Percentiles rank a stretch among this genome's conserved stretches.
phyloP scores from a whole-genome alignment of 768 basidiomycete genomes.

The Calocybe cyanea region DNA sequence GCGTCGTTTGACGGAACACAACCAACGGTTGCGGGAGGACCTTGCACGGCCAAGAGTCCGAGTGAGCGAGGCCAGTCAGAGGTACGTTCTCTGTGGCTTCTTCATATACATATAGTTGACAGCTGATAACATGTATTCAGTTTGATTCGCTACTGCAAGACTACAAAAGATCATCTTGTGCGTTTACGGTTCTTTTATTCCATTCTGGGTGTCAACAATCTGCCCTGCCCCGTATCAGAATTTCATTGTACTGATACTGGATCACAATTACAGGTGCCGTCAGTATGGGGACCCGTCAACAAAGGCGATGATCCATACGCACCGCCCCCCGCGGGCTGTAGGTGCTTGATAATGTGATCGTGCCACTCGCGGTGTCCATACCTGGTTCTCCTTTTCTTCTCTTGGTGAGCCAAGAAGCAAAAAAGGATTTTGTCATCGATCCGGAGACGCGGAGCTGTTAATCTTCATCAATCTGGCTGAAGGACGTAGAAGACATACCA shows the following conservation, averaged over 20 bases:
- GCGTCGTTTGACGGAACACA: constrained; percentile 89
- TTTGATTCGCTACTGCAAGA: constrained; percentile 91
- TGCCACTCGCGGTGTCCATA: too few species aligned
- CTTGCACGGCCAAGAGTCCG: constrained; percentile 83
- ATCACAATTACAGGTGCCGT: constrained; percentile 61
- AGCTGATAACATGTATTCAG: constrained; percentile 37
- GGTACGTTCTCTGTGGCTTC: constrained; percentile 43
- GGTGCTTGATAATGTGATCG: constrained; percentile 66
- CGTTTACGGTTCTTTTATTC: constrained; percentile 26
- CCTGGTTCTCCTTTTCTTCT: too few species aligned
- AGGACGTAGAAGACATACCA: constrained; percentile 21
- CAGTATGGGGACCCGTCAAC: constrained; percentile 89
- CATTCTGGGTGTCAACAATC: constrained; percentile 6
- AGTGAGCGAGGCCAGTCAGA: constrained; percentile 88
- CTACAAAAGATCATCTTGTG: constrained; percentile 86
- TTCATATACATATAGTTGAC: neutral
- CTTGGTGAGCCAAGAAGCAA: too few species aligned
- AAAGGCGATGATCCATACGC: constrained; percentile 93
- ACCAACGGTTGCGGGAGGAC: constrained; percentile 87
- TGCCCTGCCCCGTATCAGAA: constrained; percentile 3
- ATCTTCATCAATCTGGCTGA: too few species aligned
- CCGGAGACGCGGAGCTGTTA: too few species aligned
- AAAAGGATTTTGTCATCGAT: too few species aligned
- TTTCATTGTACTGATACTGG: constrained; percentile 3
- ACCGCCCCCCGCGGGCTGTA: constrained; percentile 72